Conservation (phyloP, 208 protist species). For the Trypanosoma theileri region DNA sequence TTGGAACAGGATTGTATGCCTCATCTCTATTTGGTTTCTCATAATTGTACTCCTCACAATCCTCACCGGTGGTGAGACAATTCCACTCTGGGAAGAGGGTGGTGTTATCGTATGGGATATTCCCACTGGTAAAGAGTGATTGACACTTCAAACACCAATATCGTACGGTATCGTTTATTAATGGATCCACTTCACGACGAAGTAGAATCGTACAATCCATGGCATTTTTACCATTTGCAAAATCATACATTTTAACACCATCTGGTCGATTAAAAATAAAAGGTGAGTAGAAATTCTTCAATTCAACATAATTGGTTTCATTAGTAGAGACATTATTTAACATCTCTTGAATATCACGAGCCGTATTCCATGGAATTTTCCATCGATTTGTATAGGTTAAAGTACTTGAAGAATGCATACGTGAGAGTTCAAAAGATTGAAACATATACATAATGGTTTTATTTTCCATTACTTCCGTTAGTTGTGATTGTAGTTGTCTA, state of each 20-base stretch:
- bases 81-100: conserved; percentile 46
- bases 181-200: conserved; percentile 35
- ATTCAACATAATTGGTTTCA: conserved; percentile 1
- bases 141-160: conserved; percentile 77
- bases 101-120: conserved; percentile 37
- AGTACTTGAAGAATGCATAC: conserved; percentile 19
- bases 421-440: conserved; percentile 37
- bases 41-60: conserved; percentile 46
- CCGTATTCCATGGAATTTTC: conserved; percentile 36
- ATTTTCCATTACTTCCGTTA: conserved; percentile 32
- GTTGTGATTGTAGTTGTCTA: conserved; percentile 25
- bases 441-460: conserved; percentile 33
- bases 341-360: conserved; percentile 34
- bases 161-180: conserved; percentile 34
- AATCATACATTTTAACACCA: conserved; percentile 22
- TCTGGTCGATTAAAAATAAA: conserved; percentile 58
- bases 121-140: conserved; percentile 66
- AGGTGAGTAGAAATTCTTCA: conserved; percentile 49
- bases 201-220: conserved; percentile 57
- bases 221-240: conserved; percentile 30
- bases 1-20: conserved; percentile 12
- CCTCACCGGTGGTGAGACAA: conserved; percentile 42
- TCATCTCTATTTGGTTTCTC: conserved; percentile 31
- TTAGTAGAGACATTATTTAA: conserved; percentile 24
- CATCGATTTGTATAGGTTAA: conserved; percentile 34